These are phyloP conservation scores for Hortiboletus flavorubellus DNA, from an alignment of 768 basidiomycete genomes.

Conservation along the genomic window DNA sequence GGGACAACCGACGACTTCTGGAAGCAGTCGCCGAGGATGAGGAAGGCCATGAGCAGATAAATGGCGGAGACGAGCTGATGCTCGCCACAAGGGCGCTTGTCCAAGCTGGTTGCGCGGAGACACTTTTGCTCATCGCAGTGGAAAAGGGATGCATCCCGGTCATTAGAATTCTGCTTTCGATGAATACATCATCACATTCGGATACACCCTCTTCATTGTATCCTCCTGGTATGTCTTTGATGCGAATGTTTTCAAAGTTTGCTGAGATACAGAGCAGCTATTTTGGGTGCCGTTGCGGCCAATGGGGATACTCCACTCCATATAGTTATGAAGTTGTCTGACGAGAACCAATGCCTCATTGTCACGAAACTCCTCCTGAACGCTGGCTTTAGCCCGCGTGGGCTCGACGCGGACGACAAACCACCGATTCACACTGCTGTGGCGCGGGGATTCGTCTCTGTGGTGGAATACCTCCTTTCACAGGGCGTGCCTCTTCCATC, in stretches of 20 bases:
- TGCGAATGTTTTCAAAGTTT: accelerated
- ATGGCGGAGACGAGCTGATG: neutral
- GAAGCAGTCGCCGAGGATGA: neutral
- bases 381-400: neutral
- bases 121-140: conserved; percentile 4
- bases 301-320: conserved; percentile 13
- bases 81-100: neutral
- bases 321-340: neutral
- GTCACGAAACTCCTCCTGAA: conserved; percentile 1
- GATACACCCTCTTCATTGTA: neutral
- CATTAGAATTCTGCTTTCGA: neutral
- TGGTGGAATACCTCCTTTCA: neutral
- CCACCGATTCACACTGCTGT: neutral
- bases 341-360: conserved; percentile 2
- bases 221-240: neutral
- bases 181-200: neutral
- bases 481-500: neutral
- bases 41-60: neutral
- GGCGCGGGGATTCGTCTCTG: neutral
- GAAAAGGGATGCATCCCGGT: conserved; percentile 1
- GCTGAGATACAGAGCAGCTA: neutral
- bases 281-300: neutral
- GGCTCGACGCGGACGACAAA: neutral
- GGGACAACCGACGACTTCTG: conserved; percentile 4
- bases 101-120: neutral